Conservation (phyloP, 1,284 basidiomycete species). For the Pyrrhoderma noxium region DNA sequence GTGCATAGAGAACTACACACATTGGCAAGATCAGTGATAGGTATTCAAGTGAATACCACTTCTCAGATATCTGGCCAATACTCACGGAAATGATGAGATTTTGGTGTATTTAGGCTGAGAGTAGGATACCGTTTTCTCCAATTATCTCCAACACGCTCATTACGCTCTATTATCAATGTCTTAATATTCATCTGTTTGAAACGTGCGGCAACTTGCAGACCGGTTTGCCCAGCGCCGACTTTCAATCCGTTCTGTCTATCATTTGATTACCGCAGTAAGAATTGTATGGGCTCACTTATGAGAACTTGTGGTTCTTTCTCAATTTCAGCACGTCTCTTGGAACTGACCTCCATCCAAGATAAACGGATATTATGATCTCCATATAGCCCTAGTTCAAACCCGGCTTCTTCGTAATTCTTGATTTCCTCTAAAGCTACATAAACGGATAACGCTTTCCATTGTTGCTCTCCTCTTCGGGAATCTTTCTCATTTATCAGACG, state of each 20-base stretch:
- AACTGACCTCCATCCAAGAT: conserved; percentile 28
- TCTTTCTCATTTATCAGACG: conserved; percentile 24
- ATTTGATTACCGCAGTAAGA: background rate
- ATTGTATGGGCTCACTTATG: conserved; percentile 21
- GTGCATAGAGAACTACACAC: conserved; percentile 34
- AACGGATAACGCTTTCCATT: conserved; percentile 31
- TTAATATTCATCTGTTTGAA: conserved; percentile 45
- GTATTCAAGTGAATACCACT: background rate
- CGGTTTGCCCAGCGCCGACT: conserved; percentile 52
- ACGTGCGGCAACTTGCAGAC: conserved; percentile 43
- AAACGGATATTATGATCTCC: conserved; percentile 25
- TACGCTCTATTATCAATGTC: conserved; percentile 41
- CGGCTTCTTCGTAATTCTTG: conserved; percentile 30
- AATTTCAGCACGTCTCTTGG: conserved; percentile 22
- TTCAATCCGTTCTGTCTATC: background rate
- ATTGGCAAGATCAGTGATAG: background rate
- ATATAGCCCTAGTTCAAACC: conserved; percentile 27
- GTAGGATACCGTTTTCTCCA: conserved; percentile 49
- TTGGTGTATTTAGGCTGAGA: conserved; percentile 39
- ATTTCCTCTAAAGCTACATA: conserved; percentile 27
- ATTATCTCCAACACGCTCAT: conserved; percentile 42
- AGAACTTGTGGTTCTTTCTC: conserved; percentile 32
- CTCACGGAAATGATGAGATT: conserved; percentile 31
- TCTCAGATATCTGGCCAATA: too few species aligned
- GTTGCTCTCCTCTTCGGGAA: conserved; percentile 10